phyloP scores from a whole-genome alignment of 805 yeast genomes.

The Hanseniaspora guilliermondii region DNA sequence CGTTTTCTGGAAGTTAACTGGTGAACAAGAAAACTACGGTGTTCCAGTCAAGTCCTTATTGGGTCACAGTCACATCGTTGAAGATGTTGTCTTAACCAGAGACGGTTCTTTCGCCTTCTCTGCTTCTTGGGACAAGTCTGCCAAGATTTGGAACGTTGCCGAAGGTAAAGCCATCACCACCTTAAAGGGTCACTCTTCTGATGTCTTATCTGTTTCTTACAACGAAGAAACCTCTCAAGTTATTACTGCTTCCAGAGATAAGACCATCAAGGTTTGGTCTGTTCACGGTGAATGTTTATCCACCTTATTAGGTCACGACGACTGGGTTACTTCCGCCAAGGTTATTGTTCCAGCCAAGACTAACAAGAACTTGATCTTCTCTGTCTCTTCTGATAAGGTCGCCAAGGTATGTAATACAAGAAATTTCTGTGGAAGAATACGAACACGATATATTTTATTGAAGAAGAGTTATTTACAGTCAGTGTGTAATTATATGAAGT shows the following conservation, averaged over 20 bases:
- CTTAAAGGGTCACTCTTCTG: constrained; percentile 96
- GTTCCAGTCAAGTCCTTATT: constrained; percentile 92
- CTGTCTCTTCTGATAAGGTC: constrained; percentile 98
- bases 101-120: constrained; percentile 97
- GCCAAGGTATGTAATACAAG: constrained; percentile 76
- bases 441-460: not conserved
- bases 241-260: constrained; percentile 97
- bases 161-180: constrained; percentile 88
- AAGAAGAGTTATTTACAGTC: not conserved
- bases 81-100: constrained; percentile 93
- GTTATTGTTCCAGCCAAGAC: constrained; percentile 49
- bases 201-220: constrained; percentile 93
- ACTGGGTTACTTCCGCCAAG: constrained; percentile 98
- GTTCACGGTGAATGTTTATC: constrained; percentile 93
- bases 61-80: constrained; percentile 99
- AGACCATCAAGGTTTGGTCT: constrained; percentile 99
- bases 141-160: constrained; percentile 95
- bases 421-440: constrained; percentile 8
- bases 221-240: constrained; percentile 94
- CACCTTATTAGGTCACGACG: constrained; percentile 90
- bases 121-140: constrained; percentile 98
- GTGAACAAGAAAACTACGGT: constrained; percentile 96
- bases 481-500: not conserved
- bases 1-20: constrained; percentile 93
- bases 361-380: constrained; percentile 61